Evolutionary conservation across 31 red algal genomes (phyloP).

Genomic region (Asparagopsis taxiformis): DNA sequence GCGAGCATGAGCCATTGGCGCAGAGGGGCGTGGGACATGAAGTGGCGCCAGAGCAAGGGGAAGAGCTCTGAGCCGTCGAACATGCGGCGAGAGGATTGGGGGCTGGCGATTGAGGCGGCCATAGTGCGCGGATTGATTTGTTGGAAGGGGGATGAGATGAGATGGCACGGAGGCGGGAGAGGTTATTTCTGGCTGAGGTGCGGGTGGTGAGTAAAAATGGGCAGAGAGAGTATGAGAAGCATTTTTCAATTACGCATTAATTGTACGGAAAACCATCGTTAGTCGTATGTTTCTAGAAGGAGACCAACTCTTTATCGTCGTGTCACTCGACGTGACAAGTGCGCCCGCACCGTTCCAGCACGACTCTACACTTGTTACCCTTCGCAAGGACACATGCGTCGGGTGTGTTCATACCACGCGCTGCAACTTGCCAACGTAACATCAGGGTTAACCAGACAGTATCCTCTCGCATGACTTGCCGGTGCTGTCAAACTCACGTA

Average conservation of each 20-base stretch:
- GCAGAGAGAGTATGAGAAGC: too few relatives aligned
- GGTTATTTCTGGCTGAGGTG: too few relatives aligned
- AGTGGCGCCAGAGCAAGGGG: conserved; percentile 65
- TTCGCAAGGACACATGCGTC: conserved; percentile 63
- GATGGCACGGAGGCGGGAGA: too few relatives aligned
- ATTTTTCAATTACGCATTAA: too few relatives aligned
- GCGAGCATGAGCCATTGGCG: conserved; percentile 67
- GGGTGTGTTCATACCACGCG: conserved; percentile 57
- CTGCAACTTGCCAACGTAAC: conserved; percentile 28
- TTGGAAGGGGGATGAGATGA: too few relatives aligned
- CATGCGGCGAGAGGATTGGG: conserved; percentile 6
- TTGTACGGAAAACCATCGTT: too few relatives aligned
- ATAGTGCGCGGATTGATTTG: too few relatives aligned
- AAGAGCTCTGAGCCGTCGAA: conserved; percentile 60
- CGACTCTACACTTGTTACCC: not conserved
- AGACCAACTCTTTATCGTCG: too few relatives aligned
- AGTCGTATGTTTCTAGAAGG: too few relatives aligned
- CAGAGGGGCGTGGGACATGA: conserved; percentile 36
- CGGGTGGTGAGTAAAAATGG: too few relatives aligned
- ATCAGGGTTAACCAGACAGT: conserved; percentile 60
- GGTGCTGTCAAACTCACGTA: conserved; percentile 60
- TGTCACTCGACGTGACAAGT: too few relatives aligned
- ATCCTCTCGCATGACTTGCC: conserved; percentile 61
- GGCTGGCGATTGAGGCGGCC: not conserved
- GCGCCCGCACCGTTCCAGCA: too few relatives aligned